Conservation (phyloP, 768 basidiomycete genomes). For the Crucibulum laeve region DNA sequence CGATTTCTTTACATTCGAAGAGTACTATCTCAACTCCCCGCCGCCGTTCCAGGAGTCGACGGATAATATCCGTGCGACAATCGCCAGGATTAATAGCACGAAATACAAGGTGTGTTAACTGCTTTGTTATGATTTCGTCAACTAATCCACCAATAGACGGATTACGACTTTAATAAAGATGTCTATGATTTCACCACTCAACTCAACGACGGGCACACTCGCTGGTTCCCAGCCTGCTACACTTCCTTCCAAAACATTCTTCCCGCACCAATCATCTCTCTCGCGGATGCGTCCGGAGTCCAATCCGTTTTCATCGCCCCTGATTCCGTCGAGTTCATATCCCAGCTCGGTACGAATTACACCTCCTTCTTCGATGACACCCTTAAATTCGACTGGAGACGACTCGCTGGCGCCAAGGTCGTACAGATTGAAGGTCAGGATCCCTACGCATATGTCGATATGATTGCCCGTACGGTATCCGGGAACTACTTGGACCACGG, state of each 20-base stretch:
- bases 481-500: slow-evolving; percentile 64
- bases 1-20: slow-evolving; percentile 52
- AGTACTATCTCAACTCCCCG: slow-evolving; percentile 45
- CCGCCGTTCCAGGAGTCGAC: slow-evolving; percentile 55
- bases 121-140: background rate
- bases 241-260: slow-evolving; percentile 48
- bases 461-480: slow-evolving; percentile 52
- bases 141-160: slow-evolving; percentile 34
- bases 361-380: slow-evolving; percentile 41
- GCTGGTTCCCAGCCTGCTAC: slow-evolving; percentile 59
- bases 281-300: slow-evolving; percentile 43
- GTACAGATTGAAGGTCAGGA: slow-evolving; percentile 48
- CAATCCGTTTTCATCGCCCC: slow-evolving; percentile 49
- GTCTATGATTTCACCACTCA: slow-evolving; percentile 50
- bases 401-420: slow-evolving; percentile 57
- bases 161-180: slow-evolving; percentile 61
- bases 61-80: slow-evolving; percentile 43
- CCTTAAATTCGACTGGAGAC: slow-evolving; percentile 52
- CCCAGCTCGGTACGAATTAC: slow-evolving; percentile 39
- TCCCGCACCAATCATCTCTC: slow-evolving; percentile 50
- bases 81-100: slow-evolving; percentile 44
- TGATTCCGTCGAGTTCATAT: slow-evolving; percentile 47
- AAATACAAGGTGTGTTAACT: slow-evolving; percentile 34
- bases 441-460: slow-evolving; percentile 51
- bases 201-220: slow-evolving; percentile 65